Base-by-base conservation (phyloP, 371 early-diverging fungal species). In the Lichtheimia hyalospora region DNA sequence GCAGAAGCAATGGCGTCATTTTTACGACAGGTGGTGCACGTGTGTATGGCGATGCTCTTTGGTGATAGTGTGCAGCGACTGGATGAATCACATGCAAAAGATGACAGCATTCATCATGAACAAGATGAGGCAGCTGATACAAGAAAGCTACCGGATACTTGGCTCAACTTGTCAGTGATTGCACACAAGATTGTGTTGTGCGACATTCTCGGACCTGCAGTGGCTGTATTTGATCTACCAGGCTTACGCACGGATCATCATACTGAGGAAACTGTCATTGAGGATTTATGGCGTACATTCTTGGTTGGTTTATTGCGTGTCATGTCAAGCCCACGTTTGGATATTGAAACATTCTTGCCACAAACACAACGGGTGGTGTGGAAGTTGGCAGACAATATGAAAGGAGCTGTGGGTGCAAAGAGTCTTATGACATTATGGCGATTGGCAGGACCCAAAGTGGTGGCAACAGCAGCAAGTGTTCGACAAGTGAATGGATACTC, bases 311-410 rank as follows among this genome's bases (percentile, higher is more conserved):
- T 88, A 7, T 60, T 90, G 10, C 70, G 83, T 8, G 74, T 87
- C 6, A 67, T 91, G 5, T 82, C 83, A 27, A 84, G 84, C 57
- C 82, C 77, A 24, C 70, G 71, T 53, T 53, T 87, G 49, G 82
- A 86, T n/a, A 71, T 87, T 2, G 84, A 86, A 54, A 58, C 70
- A 21, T 83, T 81, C 57, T 66, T 75, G 23, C 84, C 88, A 5
- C 88, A 86, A 59, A 66, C 68, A 5, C 81, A 85, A 46, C 79
- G 88, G 6, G 81, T 84, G 0, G 74, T 83, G 2, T 80, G 82
- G 75, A 79, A 86, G 44, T 68, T 90, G 23, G 79, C 78, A 13
- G 85, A 83, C 12, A 89, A 89, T 60, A 77, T 86, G 57, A 79
- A 84, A 21, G 85, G 84, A 7, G 67, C 62, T 6, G 79, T 79